phyloP scores from a whole-genome alignment of 352 stramenopile species.

The Thalassiosira livingstoniorum region DNA sequence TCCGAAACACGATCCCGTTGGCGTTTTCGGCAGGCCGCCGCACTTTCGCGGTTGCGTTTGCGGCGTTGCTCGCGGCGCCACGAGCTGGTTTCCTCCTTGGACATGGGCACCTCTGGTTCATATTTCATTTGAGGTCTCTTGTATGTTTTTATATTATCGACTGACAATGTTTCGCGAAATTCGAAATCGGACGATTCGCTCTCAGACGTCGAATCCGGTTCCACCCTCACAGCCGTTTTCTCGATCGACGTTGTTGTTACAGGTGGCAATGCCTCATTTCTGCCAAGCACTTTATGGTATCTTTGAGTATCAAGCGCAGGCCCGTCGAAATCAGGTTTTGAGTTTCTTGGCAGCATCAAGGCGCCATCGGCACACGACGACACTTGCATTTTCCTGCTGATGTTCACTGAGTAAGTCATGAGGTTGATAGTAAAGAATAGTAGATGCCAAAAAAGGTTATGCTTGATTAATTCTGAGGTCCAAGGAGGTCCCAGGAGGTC shows the following conservation, averaged over 20 bases:
- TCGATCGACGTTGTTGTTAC: not conserved
- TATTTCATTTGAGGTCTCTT: constrained; percentile 36
- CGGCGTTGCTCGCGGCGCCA: constrained; percentile 77
- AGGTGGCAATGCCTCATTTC: not conserved
- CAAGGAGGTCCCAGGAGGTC: too few species aligned
- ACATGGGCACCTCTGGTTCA: constrained; percentile 68
- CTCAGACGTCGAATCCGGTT: not conserved
- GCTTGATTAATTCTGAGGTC: too few species aligned
- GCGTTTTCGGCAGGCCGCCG: constrained; percentile 54
- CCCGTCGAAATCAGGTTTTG: too few species aligned
- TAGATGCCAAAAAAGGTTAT: too few species aligned
- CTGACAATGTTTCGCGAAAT: constrained; percentile 1
- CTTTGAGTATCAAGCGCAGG: too few species aligned
- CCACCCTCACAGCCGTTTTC: constrained; percentile 12
- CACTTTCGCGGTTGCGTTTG: constrained; percentile 76
- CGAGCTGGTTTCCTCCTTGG: constrained; percentile 64
- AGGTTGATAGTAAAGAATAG: too few species aligned
- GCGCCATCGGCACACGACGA: too few species aligned
- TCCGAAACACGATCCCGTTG: constrained; percentile 63
- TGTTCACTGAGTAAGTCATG: too few species aligned
- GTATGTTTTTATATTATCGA: not conserved
- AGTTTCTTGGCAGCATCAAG: too few species aligned
- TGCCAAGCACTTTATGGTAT: too few species aligned
- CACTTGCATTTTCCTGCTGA: too few species aligned
- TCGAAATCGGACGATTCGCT: not conserved